phyloP scores from a whole-genome alignment of 2,329 filamentous ascomycete genomes.

The Hymenoscyphus infarciens region DNA sequence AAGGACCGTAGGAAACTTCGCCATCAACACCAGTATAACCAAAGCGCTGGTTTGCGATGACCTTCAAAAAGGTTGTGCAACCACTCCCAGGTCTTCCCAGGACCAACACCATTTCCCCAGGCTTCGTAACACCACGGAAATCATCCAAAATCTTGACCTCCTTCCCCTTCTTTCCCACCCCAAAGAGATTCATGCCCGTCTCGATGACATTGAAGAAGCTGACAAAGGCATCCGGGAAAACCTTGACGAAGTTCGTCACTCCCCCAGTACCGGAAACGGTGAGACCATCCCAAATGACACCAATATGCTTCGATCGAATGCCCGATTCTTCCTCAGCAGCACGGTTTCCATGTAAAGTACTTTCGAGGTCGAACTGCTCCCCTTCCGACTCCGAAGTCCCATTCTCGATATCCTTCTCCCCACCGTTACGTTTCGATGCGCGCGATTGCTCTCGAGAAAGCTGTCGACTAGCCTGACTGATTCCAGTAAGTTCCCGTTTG shows the following conservation, averaged over 20 bases:
- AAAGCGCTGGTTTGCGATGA: conserved; percentile 51
- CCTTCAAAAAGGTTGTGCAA: conserved; percentile 52
- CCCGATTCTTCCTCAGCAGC: conserved; percentile 71
- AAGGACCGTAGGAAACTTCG: conserved; percentile 74
- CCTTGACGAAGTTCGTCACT: conserved; percentile 64
- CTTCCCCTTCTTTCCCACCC: conserved; percentile 61
- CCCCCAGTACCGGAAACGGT: conserved; percentile 75
- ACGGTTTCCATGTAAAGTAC: conserved; percentile 66
- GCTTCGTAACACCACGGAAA: conserved; percentile 68
- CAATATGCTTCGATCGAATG: conserved; percentile 76
- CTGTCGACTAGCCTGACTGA: conserved; percentile 52
- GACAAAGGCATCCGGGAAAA: conserved; percentile 69
- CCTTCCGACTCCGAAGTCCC: conserved; percentile 43
- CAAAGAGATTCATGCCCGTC: conserved; percentile 60
- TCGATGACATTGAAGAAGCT: conserved; percentile 72
- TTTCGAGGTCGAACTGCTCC: conserved; percentile 70
- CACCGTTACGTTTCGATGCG: conserved; percentile 31
- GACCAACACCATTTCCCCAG: conserved; percentile 71
- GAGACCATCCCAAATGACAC: conserved; percentile 73
- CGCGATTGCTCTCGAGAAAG: conserved; percentile 45
- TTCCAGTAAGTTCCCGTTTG: conserved; percentile 55
- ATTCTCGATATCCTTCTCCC: conserved; percentile 58
- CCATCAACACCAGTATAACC: conserved; percentile 47
- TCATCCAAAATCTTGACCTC: conserved; percentile 71
- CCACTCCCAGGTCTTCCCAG: conserved; percentile 39